A percentile compares a stretch with the other conserved stretches of the same genome.
These are phyloP conservation scores for Didymosphaeria variabile DNA, from an alignment of 2,329 filamentous ascomycete species.

Conservation along the genomic window DNA sequence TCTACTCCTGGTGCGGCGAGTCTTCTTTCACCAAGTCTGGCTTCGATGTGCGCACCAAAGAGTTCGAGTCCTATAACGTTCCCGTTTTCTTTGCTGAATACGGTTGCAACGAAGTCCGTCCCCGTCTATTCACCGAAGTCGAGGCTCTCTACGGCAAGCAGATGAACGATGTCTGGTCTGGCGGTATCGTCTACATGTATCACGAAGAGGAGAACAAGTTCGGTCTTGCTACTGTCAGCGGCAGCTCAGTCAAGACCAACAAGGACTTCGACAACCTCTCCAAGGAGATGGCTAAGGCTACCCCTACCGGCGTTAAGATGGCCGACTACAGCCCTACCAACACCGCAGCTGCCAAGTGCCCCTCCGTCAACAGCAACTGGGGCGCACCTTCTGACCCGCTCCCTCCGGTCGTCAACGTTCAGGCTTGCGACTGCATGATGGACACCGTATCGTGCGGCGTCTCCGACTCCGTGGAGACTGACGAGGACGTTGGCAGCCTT, in stretches of 20 bases:
- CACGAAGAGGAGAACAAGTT: constrained; percentile 92
- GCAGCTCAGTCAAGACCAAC: constrained; percentile 67
- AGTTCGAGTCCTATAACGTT: constrained; percentile 89
- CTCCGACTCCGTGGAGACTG: constrained; percentile 58
- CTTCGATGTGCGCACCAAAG: constrained; percentile 81
- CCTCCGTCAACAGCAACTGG: constrained; percentile 72
- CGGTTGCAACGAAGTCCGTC: constrained; percentile 81
- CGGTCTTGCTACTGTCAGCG: constrained; percentile 74
- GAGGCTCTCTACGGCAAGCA: constrained; percentile 77
- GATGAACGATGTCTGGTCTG: constrained; percentile 90
- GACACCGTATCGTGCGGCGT: constrained; percentile 76
- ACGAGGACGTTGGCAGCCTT: constrained; percentile 69
- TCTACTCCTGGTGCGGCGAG: constrained; percentile 98
- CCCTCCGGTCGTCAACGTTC: constrained; percentile 80
- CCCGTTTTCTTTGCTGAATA: constrained; percentile 99
- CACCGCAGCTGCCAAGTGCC: constrained; percentile 74
- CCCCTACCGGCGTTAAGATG: constrained; percentile 71
- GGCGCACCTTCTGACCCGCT: constrained; percentile 71
- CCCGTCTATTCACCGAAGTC: constrained; percentile 87
- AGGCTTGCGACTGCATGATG: constrained; percentile 88
- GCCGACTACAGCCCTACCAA: constrained; percentile 77
- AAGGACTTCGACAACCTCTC: constrained; percentile 69
- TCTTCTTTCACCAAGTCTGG: constrained; percentile 80
- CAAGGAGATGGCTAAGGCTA: constrained; percentile 72
- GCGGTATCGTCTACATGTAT: constrained; percentile 99